phyloP scores from a whole-genome alignment of 2,329 filamentous ascomycete species.

The Nemania diffusa region DNA sequence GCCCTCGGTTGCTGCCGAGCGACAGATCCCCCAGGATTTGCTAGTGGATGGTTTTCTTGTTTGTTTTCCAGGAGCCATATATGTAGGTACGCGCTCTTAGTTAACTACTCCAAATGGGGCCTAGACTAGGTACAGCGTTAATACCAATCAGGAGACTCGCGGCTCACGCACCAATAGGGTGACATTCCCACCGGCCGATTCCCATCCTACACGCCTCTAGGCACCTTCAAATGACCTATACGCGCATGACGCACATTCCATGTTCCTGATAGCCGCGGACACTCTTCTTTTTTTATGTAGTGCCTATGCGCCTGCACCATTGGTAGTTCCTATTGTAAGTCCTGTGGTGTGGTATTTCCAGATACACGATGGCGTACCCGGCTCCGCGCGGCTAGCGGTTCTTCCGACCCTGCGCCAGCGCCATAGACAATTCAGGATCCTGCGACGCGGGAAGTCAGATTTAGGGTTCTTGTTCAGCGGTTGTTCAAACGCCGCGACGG shows the following conservation, averaged over 20 bases:
- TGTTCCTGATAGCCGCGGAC: no score
- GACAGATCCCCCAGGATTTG: constrained; percentile 20
- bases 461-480: constrained; percentile 4
- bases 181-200: not conserved
- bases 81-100: constrained; percentile 32
- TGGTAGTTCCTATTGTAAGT: no score
- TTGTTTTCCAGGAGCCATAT: not conserved
- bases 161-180: constrained; percentile 22
- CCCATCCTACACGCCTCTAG: not conserved
- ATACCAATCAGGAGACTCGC: not conserved
- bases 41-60: not conserved
- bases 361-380: not conserved
- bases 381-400: constrained; percentile 31
- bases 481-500: constrained; percentile 3
- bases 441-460: not conserved
- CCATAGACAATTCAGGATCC: constrained; percentile 2
- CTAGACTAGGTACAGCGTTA: not conserved
- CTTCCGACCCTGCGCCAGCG: constrained; percentile 10
- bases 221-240: no score
- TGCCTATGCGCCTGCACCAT: no score
- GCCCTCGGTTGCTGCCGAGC: constrained; percentile 26
- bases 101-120: not conserved
- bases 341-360: no score
- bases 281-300: no score
- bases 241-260: no score